Percentiles rank a stretch among this genome's conserved stretches.
These are phyloP conservation scores for Apiospora malaysiana DNA, from an alignment of 2,329 filamentous ascomycete species.

Conservation along the genomic window DNA sequence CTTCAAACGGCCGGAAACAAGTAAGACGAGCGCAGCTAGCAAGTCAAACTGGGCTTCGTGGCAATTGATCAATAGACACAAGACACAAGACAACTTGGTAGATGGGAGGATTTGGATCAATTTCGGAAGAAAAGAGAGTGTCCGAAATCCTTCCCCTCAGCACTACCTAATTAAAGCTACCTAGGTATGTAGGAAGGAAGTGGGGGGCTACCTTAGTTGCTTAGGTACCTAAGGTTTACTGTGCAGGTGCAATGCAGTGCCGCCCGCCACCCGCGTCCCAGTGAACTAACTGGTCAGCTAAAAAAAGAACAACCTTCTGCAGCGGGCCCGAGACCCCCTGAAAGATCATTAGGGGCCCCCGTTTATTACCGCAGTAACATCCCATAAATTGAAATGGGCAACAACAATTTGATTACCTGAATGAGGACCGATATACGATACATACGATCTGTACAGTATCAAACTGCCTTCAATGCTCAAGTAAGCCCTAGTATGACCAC, in stretches of 20 bases:
- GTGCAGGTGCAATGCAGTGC: not conserved
- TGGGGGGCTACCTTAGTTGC: not conserved
- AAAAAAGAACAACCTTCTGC: not conserved
- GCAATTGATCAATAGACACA: not conserved
- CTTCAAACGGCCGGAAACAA: not conserved
- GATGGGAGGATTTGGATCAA: not conserved
- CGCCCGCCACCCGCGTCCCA: not conserved
- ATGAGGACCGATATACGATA: not conserved
- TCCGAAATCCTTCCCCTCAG: not conserved
- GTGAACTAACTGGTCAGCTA: not conserved
- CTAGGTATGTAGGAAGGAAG: not conserved
- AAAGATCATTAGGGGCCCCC: not conserved
- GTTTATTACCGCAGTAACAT: not conserved
- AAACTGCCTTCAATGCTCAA: not conserved
- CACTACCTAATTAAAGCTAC: not conserved
- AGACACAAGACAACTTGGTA: no score
- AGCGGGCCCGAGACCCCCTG: not conserved
- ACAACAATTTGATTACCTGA: no score
- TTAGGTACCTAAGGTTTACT: not conserved
- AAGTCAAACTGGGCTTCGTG: not conserved
- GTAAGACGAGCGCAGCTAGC: not conserved
- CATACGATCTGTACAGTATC: not conserved
- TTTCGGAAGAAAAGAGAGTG: not conserved
- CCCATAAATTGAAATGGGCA: no score
- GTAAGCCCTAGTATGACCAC: not conserved